Base-by-base conservation (phyloP, 2,329 filamentous ascomycete species). In the Capronia coronata region DNA sequence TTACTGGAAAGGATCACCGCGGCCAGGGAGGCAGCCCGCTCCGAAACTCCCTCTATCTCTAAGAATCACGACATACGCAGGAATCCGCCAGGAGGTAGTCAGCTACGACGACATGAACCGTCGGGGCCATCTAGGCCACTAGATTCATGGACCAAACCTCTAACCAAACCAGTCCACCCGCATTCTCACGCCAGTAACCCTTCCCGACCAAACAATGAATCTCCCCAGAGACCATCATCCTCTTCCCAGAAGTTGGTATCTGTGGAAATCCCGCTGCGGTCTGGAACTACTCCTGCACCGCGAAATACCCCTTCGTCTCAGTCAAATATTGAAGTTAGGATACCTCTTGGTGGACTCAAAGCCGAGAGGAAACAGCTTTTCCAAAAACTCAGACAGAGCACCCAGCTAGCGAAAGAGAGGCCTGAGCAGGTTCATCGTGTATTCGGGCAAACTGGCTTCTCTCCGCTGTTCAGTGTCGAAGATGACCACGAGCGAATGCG, bases 371-470 rank as follows among this genome's bases (percentile, higher is more conserved):
- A 47, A 39, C 21, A n/a, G 9, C 5, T 58, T 9, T 30, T 56
- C 3, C 41, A 18, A 16, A 25, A 52, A n/a, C 40, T 60, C 8
- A 49, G 54, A 41, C 23, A 48, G 29, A 49, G 46, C 40, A 43
- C 49, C 1, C 30, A 21, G 13, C 19, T 46, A 14, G 49, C 51
- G 5, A 39, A 45, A 9, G 34, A 52, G 11, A 49, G 46, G 11
- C 53, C 45, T 6, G 35, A 46, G 18, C 43, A 55, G 11, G 55
- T 59, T 3, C 46, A 51, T 18, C 43, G 44, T 13, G 27, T 39
- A 25, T 51, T 55, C 27, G 55, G 57, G 13, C 30, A 49, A 25
- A 51, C 46, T 1, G 54, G 51, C 5, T 58, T 59, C 30, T 56
- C 56, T 7, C 23, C 52, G 3, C 37, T 43, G 2, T 51, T 44